These are phyloP conservation scores for Zelonia costaricensis DNA, from an alignment of 208 protist species.

Conservation along the genomic window DNA sequence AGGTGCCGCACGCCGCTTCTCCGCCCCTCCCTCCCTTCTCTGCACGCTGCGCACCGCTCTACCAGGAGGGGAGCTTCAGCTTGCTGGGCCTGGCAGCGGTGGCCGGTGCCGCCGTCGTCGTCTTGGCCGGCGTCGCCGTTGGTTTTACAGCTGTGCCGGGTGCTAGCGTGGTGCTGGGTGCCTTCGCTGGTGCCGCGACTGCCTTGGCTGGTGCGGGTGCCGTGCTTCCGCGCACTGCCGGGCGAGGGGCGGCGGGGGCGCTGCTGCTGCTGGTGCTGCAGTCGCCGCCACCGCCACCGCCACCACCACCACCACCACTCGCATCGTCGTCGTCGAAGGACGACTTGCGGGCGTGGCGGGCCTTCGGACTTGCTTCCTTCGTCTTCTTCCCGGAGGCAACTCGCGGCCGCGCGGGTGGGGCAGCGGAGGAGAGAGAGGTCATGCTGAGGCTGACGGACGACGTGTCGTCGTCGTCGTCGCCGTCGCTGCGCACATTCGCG, in stretches of 20 bases:
- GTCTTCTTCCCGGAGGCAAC: neutral
- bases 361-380: neutral
- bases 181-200: neutral
- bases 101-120: neutral
- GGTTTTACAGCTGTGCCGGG: neutral
- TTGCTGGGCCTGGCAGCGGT: conserved; percentile 1
- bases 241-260: neutral
- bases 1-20: neutral
- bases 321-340: conserved; percentile 46
- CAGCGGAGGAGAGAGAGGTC: neutral
- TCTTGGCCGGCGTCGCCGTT: neutral
- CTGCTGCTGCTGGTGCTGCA: neutral
- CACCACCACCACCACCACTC: neutral
- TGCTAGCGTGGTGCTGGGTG: neutral
- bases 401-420: neutral
- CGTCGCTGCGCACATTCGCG: neutral
- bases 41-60: neutral
- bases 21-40: neutral
- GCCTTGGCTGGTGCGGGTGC: too few relatives aligned
- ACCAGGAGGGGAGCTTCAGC: conserved; percentile 41
- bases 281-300: neutral
- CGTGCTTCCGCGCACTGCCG: neutral
- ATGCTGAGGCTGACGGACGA: conserved; percentile 5
- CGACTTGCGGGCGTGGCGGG: conserved; percentile 14
- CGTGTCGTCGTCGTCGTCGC: neutral